phyloP scores from a whole-genome alignment of 1,284 basidiomycete species.

The Rhodofomes roseus region DNA sequence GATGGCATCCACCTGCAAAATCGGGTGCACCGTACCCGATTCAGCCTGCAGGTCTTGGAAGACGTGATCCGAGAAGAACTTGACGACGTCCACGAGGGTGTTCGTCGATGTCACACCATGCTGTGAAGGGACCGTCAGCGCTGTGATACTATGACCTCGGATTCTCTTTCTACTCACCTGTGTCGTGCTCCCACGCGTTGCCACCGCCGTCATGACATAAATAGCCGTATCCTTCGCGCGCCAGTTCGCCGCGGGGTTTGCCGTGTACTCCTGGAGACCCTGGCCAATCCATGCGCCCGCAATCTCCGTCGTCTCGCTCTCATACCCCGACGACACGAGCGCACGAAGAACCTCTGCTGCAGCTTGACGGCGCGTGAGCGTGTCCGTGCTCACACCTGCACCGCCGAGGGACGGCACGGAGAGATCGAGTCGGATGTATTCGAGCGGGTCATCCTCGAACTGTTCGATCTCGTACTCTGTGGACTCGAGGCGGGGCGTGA shows the following conservation, averaged over 20 bases:
- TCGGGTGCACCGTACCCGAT: constrained; percentile 73
- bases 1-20: constrained; percentile 95
- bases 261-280: constrained; percentile 67
- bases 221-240: constrained; percentile 96
- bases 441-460: constrained; percentile 96
- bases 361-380: constrained; percentile 83
- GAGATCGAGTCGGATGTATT: constrained; percentile 91
- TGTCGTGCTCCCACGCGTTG: constrained; percentile 81
- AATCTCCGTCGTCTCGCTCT: constrained; percentile 81
- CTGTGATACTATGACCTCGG: not conserved
- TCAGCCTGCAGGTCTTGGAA: constrained; percentile 83
- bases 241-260: constrained; percentile 75
- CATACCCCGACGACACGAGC: constrained; percentile 75
- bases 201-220: constrained; percentile 89
- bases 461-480: constrained; percentile 87
- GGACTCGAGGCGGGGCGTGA: not conserved
- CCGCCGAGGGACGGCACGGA: constrained; percentile 53
- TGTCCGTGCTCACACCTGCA: constrained; percentile 39
- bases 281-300: constrained; percentile 80
- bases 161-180: constrained; percentile 45
- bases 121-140: constrained; percentile 29
- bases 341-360: constrained; percentile 92
- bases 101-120: constrained; percentile 95
- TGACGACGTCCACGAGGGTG: constrained; percentile 87
- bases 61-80: constrained; percentile 94